A percentile compares a stretch with the other conserved stretches of the same genome.
phyloP scores from a whole-genome alignment of 2,329 filamentous ascomycete species.

The Parastagonospora avenae region DNA sequence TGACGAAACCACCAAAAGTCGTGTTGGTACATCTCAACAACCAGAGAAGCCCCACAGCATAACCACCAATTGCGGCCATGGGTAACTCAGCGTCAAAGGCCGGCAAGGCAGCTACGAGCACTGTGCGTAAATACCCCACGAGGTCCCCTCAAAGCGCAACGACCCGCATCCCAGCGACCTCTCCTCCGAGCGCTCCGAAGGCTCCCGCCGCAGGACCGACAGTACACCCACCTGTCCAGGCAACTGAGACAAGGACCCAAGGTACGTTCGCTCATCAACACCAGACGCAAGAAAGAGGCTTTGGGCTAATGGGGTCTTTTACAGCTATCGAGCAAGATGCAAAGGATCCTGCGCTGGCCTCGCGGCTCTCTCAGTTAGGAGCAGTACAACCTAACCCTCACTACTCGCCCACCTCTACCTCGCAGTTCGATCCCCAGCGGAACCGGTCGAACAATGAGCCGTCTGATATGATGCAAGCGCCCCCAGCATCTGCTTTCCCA shows the following conservation, averaged over 20 bases:
- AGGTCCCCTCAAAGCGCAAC: slow-evolving; percentile 48
- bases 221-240: slow-evolving; percentile 48
- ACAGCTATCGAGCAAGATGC: slow-evolving; percentile 65
- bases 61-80: slow-evolving; percentile 48
- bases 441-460: slow-evolving; percentile 29
- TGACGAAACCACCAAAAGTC: background rate
- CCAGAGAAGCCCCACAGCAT: slow-evolving; percentile 11
- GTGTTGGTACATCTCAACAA: slow-evolving; percentile 28
- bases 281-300: background rate
- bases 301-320: background rate
- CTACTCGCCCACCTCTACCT: slow-evolving; percentile 60
- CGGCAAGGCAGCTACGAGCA: slow-evolving; percentile 55
- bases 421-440: slow-evolving; percentile 45
- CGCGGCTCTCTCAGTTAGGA: slow-evolving; percentile 73
- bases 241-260: slow-evolving; percentile 46
- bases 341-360: slow-evolving; percentile 71
- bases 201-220: slow-evolving; percentile 45
- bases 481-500: slow-evolving; percentile 37
- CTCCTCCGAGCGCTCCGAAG: slow-evolving; percentile 36
- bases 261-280: slow-evolving; percentile 31
- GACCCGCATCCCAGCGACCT: slow-evolving; percentile 32
- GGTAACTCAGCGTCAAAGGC: slow-evolving; percentile 65
- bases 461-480: slow-evolving; percentile 40
- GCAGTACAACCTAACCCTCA: slow-evolving; percentile 64
- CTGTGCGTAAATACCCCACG: slow-evolving; percentile 62